Conservation (phyloP, 306 rosid species). For the Luffa acutangula region DNA sequence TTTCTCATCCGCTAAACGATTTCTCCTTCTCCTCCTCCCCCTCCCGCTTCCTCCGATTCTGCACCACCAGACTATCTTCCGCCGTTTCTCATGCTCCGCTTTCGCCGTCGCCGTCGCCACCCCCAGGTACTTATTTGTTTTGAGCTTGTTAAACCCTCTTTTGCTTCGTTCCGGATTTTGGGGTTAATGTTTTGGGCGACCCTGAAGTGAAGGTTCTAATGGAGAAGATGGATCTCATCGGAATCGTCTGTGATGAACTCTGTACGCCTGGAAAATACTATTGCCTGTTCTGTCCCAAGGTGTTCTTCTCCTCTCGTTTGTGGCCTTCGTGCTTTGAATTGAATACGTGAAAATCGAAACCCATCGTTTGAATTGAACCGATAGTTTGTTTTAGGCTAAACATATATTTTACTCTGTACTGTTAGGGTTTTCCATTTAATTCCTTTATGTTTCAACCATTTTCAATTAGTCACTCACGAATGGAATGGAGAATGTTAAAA, state of each 20-base stretch:
- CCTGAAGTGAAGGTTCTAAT: slow-evolving; percentile 36
- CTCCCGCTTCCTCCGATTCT: background rate
- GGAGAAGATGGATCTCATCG: slow-evolving; percentile 60
- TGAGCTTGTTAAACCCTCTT: background rate
- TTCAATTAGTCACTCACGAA: too few species aligned
- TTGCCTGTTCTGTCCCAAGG: slow-evolving; percentile 71
- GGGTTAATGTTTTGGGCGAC: slow-evolving; percentile 15
- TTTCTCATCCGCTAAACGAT: background rate
- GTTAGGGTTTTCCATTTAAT: too few species aligned
- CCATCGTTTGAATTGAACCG: background rate
- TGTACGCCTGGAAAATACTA: slow-evolving; percentile 54
- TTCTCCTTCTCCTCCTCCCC: slow-evolving; percentile 2
- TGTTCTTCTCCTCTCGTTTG: slow-evolving; percentile 9
- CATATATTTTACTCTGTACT: too few species aligned
- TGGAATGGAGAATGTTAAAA: too few species aligned
- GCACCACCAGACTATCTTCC: background rate
- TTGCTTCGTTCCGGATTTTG: slow-evolving; percentile 23
- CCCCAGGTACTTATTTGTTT: background rate
- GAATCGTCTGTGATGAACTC: slow-evolving; percentile 35
- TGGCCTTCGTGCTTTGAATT: background rate
- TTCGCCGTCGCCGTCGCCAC: background rate
- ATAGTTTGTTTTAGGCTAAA: background rate
- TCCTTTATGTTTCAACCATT: too few species aligned
- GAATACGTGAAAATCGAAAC: background rate
- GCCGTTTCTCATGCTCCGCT: background rate